Base-by-base conservation (phyloP, 2,329 filamentous ascomycete genomes). In the Pseudogymnoascus sp. region DNA sequence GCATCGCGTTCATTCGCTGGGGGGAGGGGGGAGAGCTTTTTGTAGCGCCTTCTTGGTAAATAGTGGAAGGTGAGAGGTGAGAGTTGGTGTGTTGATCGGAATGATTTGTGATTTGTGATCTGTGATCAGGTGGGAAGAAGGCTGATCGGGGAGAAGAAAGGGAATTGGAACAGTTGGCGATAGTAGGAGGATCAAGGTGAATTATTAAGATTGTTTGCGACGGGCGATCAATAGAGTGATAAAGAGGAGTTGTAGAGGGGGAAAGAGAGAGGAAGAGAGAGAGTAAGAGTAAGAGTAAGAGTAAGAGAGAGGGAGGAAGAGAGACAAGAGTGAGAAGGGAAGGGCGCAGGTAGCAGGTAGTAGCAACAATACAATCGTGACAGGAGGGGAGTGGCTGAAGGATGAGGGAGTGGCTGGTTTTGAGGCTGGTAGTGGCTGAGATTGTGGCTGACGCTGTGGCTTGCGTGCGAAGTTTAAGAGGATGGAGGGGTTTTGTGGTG, bases 1-100 rank as follows among this genome's bases (percentile, higher is more conserved):
- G 62, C 59, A 64, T 64, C 42, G 62, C 35, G 42, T 62, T 60
- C 56, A 60, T 60, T 50, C 44, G 44, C 44, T 17, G 23, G 23
- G 13, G 7, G 23, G 21, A 11, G 19, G 11, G 21, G 21, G 42
- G 11, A 50, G 29, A n/a, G n/a, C n/a, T 23, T 23, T 50, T 50
- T 50, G 44, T 50, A 50, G 44, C 44, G 44, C 44, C 42, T 5
- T 50, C 44, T 50, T 50, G 44, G 44, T 50, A 50, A 50, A 50
- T 50, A 29, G 21, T 7, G 44, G 44, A 4, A 29, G 19, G 42
- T 46, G 42, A 46, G 42, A 46, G 42, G n/a, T n/a, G n/a, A n/a
- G n/a, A n/a, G 21, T 46, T 26, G 4, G n/a, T 26, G 42, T 46
- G 7, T 46, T 37, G 35, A 38, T 38, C 37, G 37, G 37, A 38